Evolutionary conservation across 2,329 filamentous ascomycete genomes (phyloP).

Genomic region (Neonectria punicea): DNA sequence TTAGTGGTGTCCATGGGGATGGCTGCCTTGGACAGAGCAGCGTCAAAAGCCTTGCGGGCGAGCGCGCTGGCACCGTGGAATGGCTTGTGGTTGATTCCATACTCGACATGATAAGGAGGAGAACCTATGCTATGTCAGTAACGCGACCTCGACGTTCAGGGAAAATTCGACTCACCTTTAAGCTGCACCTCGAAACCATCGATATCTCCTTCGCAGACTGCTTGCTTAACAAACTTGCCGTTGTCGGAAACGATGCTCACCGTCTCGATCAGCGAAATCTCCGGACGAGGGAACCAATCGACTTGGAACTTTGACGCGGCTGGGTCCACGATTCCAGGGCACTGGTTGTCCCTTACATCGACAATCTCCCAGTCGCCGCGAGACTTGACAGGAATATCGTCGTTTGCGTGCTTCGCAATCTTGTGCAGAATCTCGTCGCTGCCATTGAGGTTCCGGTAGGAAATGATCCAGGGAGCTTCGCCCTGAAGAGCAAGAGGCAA

Average conservation of each 20-base stretch:
- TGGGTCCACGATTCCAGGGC: slow-evolving; percentile 82
- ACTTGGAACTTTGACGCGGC: slow-evolving; percentile 81
- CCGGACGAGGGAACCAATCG: slow-evolving; percentile 85
- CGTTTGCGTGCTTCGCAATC: slow-evolving; percentile 69
- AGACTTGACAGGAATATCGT: slow-evolving; percentile 71
- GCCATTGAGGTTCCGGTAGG: slow-evolving; percentile 75
- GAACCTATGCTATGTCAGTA: slow-evolving; percentile 64
- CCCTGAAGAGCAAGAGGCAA: slow-evolving; percentile 89
- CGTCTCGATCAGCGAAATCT: slow-evolving; percentile 73
- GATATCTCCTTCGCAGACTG: slow-evolving; percentile 94
- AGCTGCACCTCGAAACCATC: slow-evolving; percentile 87
- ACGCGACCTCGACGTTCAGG: neutral
- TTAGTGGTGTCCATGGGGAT: slow-evolving; percentile 88
- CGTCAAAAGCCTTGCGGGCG: slow-evolving; percentile 78
- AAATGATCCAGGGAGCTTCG: slow-evolving; percentile 83
- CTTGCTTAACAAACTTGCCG: slow-evolving; percentile 74
- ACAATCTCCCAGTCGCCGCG: slow-evolving; percentile 84
- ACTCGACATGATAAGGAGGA: slow-evolving; percentile 84
- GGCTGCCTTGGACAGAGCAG: slow-evolving; percentile 78
- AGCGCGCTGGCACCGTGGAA: slow-evolving; percentile 72
- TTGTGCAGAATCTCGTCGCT: slow-evolving; percentile 57
- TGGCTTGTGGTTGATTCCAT: slow-evolving; percentile 80
- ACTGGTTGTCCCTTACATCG: slow-evolving; percentile 80
- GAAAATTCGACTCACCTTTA: slow-evolving; percentile 65
- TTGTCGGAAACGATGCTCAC: slow-evolving; percentile 65